Conservation (phyloP, 768 basidiomycete species). For the Ramaria sp. region DNA sequence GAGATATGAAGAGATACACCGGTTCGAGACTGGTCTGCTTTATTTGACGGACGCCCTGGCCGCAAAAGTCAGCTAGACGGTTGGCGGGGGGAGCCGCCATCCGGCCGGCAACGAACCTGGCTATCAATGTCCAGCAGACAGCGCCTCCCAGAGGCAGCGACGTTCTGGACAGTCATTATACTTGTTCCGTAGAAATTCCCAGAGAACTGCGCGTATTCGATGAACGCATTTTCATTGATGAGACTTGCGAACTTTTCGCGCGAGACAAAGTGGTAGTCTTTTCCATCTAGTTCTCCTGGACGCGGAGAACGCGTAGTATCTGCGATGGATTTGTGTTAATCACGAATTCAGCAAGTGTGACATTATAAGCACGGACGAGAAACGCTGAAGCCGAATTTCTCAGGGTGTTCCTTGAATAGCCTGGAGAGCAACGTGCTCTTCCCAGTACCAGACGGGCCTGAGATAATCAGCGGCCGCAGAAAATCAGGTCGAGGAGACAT, state of each 20-base stretch:
- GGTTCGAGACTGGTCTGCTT: slow-evolving; percentile 75
- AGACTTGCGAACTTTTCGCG: slow-evolving; percentile 61
- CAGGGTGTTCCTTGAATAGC: slow-evolving; percentile 72
- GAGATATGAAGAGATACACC: slow-evolving; percentile 86
- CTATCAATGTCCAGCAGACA: slow-evolving; percentile 96
- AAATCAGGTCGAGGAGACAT: slow-evolving; percentile 8
- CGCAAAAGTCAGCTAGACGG: neutral
- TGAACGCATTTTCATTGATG: slow-evolving; percentile 63
- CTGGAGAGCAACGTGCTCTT: slow-evolving; percentile 83
- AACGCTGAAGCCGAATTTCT: slow-evolving; percentile 86
- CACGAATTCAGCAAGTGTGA: neutral
- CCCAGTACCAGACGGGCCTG: slow-evolving; percentile 88
- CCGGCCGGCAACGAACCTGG: slow-evolving; percentile 41
- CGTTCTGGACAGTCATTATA: slow-evolving; percentile 58
- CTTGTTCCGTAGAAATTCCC: slow-evolving; percentile 92
- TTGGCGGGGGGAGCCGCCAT: neutral
- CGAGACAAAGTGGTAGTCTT: slow-evolving; percentile 79
- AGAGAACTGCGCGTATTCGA: slow-evolving; percentile 91
- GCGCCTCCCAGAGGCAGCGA: slow-evolving; percentile 57
- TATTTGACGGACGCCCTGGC: slow-evolving; percentile 84
- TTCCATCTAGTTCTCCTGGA: slow-evolving; percentile 70
- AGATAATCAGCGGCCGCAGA: slow-evolving; percentile 69
- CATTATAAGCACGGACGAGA: slow-evolving; percentile 51
- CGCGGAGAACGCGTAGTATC: slow-evolving; percentile 87
- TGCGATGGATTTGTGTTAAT: slow-evolving; percentile 20